Conservation (phyloP, 768 basidiomycete genomes). For the Auricularia auricula-judae region DNA sequence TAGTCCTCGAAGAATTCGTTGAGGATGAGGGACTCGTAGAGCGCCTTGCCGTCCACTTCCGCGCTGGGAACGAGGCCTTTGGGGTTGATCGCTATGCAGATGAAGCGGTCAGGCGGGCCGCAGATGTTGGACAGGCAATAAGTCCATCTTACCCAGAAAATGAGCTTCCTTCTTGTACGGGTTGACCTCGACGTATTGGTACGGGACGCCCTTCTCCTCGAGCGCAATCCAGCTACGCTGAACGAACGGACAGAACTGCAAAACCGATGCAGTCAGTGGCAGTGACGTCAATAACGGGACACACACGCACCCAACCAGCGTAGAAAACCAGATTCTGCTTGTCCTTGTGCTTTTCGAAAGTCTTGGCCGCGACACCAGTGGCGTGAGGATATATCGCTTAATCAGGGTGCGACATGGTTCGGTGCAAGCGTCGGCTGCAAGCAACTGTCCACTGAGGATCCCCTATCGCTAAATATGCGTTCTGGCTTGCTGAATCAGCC, state of each 20-base stretch:
- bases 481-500: too few species aligned
- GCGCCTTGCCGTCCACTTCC: slow-evolving; percentile 36
- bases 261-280: background rate
- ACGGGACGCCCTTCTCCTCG: slow-evolving; percentile 55
- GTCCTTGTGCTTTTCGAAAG: slow-evolving; percentile 40
- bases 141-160: slow-evolving; percentile 30
- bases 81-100: slow-evolving; percentile 41
- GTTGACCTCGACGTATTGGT: slow-evolving; percentile 58
- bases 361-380: slow-evolving; percentile 41
- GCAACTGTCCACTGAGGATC: too few species aligned
- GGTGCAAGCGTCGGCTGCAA: too few species aligned
- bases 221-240: slow-evolving; percentile 52
- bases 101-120: slow-evolving; percentile 5
- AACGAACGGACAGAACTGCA: slow-evolving; percentile 17
- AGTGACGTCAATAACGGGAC: background rate
- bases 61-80: slow-evolving; percentile 58
- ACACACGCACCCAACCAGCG: slow-evolving; percentile 40
- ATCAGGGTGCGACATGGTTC: slow-evolving; percentile 25
- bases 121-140: too few species aligned
- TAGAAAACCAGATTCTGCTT: slow-evolving; percentile 49
- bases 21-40: slow-evolving; percentile 56
- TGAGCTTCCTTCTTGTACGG: slow-evolving; percentile 58
- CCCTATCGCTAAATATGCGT: too few species aligned
- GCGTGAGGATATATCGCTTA: slow-evolving; percentile 45
- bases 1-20: slow-evolving; percentile 60